phyloP scores from a whole-genome alignment of 768 basidiomycete species.

The Tubosaeta sp. region DNA sequence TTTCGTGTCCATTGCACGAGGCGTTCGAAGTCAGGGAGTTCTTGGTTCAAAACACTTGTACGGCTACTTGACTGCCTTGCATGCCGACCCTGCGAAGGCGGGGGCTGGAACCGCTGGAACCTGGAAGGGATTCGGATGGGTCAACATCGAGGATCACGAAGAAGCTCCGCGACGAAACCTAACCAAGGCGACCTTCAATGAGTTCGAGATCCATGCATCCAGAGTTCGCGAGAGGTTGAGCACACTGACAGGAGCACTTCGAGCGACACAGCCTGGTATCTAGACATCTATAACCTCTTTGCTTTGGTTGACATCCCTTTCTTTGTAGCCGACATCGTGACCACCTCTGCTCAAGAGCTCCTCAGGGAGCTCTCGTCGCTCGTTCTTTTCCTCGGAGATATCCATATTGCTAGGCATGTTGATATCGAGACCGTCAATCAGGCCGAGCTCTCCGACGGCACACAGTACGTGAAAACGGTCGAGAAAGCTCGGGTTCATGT shows the following conservation, averaged over 20 bases:
- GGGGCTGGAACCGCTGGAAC: slow-evolving; percentile 49
- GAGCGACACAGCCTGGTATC: slow-evolving; percentile 20
- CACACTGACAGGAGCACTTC: slow-evolving; percentile 16
- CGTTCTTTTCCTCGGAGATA: slow-evolving; percentile 39
- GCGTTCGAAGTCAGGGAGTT: slow-evolving; percentile 24
- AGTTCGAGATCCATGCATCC: slow-evolving; percentile 26
- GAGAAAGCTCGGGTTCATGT: slow-evolving; percentile 44
- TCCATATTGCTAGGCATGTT: slow-evolving; percentile 49
- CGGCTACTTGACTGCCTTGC: slow-evolving; percentile 34
- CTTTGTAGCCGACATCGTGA: slow-evolving; percentile 20
- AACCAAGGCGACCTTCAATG: slow-evolving; percentile 27
- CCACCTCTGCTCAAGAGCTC: slow-evolving; percentile 29
- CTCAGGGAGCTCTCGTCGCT: slow-evolving; percentile 39
- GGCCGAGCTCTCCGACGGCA: slow-evolving; percentile 31
- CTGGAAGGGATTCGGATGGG: slow-evolving; percentile 57
- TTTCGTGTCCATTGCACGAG: slow-evolving; percentile 64
- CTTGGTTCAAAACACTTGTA: slow-evolving; percentile 33
- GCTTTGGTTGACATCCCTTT: not conserved
- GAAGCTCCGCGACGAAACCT: slow-evolving; percentile 29
- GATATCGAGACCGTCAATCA: slow-evolving; percentile 44
- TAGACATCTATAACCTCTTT: not conserved
- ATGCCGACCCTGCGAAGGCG: slow-evolving; percentile 38
- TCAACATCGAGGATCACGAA: slow-evolving; percentile 32
- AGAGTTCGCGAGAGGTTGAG: slow-evolving; percentile 29
- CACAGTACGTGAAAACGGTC: slow-evolving; percentile 38